These are phyloP conservation scores for Stagonosporopsis rhizophila DNA, from an alignment of 2,329 filamentous ascomycete species.

Conservation along the genomic window DNA sequence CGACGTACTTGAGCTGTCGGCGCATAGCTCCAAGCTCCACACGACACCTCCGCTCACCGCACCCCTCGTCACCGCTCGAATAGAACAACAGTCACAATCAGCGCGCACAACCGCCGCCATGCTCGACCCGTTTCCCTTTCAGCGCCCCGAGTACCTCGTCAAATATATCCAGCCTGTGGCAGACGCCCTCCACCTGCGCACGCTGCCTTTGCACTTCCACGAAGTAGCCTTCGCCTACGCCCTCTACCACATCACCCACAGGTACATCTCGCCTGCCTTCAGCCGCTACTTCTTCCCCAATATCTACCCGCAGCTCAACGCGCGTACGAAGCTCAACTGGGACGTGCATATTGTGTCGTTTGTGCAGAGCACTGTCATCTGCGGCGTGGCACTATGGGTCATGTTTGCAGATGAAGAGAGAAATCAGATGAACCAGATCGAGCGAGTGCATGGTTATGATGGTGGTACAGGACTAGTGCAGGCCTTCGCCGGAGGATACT, in stretches of 20 bases:
- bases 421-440: constrained; percentile 68
- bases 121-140: constrained; percentile 73
- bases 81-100: neutral
- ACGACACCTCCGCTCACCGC: constrained; percentile 10
- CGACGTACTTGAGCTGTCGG: constrained; percentile 1
- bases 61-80: constrained; percentile 16
- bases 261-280: constrained; percentile 70
- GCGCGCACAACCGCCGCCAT: constrained; percentile 54
- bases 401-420: constrained; percentile 73
- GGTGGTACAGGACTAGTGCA: constrained; percentile 75
- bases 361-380: constrained; percentile 77
- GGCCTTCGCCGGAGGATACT: constrained; percentile 80
- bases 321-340: constrained; percentile 77
- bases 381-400: constrained; percentile 74
- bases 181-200: constrained; percentile 66
- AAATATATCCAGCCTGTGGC: constrained; percentile 68
- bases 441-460: constrained; percentile 79
- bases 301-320: constrained; percentile 68
- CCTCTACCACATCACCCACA: constrained; percentile 73
- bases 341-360: constrained; percentile 87
- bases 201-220: constrained; percentile 78
- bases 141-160: constrained; percentile 64
- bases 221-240: constrained; percentile 72
- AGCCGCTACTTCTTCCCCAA: constrained; percentile 68
- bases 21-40: constrained; percentile 11